A percentile compares a stretch with the other conserved stretches of the same genome.
Evolutionary conservation across 805 yeast species (phyloP).

Genomic region (Nematodospora valgi): DNA sequence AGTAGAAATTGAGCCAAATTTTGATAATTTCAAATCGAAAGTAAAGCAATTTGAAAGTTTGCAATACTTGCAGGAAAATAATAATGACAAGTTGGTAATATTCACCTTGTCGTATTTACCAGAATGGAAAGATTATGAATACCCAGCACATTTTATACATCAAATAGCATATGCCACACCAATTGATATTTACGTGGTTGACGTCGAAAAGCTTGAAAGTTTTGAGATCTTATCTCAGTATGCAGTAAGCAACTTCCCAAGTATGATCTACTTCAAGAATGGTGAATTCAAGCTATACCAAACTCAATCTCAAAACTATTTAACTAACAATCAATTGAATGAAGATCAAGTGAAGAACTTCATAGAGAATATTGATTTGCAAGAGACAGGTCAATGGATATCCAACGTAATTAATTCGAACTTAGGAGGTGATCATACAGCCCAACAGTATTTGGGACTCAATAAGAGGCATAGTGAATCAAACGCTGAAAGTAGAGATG

Average conservation of each 20-base stretch:
- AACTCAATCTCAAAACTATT: constrained; percentile 19
- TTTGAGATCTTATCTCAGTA: constrained; percentile 19
- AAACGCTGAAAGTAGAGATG: constrained; percentile 17
- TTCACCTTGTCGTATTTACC: constrained; percentile 19
- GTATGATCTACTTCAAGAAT: constrained; percentile 23
- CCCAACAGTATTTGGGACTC: neutral
- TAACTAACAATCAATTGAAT: constrained; percentile 13
- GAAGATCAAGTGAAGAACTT: constrained; percentile 14
- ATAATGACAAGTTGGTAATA: constrained; percentile 19
- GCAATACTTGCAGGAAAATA: neutral
- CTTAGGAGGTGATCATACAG: neutral
- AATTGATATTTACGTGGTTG: constrained; percentile 22
- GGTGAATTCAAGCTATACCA: constrained; percentile 23
- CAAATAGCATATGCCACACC: constrained; percentile 16
- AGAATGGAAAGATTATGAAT: constrained; percentile 31
- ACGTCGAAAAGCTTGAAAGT: constrained; percentile 18
- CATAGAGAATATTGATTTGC: constrained; percentile 1
- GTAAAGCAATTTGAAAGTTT: constrained; percentile 12
- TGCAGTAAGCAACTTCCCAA: constrained; percentile 30
- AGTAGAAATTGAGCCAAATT: constrained; percentile 20
- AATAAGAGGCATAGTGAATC: constrained; percentile 1
- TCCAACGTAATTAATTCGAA: constrained; percentile 6
- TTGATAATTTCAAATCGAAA: constrained; percentile 16
- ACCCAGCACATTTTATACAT: constrained; percentile 35
- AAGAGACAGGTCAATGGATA: constrained; percentile 13